phyloP scores from a whole-genome alignment of 2,329 filamentous ascomycete species.

The Hypoxylon sp. region DNA sequence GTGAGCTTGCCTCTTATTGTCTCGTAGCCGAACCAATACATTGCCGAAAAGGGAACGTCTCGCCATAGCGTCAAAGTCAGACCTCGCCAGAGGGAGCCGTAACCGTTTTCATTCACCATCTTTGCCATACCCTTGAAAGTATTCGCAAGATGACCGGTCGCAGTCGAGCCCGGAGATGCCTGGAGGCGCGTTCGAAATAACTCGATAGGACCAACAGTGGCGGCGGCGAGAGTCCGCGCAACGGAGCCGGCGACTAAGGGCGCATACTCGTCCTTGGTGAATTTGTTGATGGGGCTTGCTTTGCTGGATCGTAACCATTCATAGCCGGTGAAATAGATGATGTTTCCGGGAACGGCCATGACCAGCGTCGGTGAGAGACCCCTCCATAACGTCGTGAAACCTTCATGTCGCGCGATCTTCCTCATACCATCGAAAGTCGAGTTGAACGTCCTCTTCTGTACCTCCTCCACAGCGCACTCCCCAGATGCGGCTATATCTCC shows the following conservation, averaged over 20 bases:
- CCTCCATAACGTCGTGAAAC: slow-evolving; percentile 87
- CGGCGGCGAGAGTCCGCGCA: slow-evolving; percentile 84
- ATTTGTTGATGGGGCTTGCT: slow-evolving; percentile 77
- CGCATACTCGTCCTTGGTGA: slow-evolving; percentile 78
- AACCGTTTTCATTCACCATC: slow-evolving; percentile 84
- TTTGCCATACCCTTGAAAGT: slow-evolving; percentile 82
- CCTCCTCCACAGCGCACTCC: slow-evolving; percentile 90
- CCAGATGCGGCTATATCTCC: slow-evolving; percentile 63
- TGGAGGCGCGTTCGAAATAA: slow-evolving; percentile 95
- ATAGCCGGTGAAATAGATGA: slow-evolving; percentile 99
- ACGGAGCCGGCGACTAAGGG: slow-evolving; percentile 84
- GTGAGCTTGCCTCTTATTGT: slow-evolving; percentile 80
- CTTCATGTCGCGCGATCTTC: slow-evolving; percentile 96
- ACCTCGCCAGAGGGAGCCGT: slow-evolving; percentile 89
- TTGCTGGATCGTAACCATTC: slow-evolving; percentile 88
- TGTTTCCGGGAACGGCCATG: slow-evolving; percentile 95
- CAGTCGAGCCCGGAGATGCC: slow-evolving; percentile 73
- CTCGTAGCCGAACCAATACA: slow-evolving; percentile 99
- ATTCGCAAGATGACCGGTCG: slow-evolving; percentile 80
- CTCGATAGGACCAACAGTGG: slow-evolving; percentile 90
- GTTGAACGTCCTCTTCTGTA: slow-evolving; percentile 85
- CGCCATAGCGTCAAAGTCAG: slow-evolving; percentile 93
- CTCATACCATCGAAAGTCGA: slow-evolving; percentile 92
- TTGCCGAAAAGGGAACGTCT: slow-evolving; percentile 95
- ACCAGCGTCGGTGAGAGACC: slow-evolving; percentile 93